A percentile compares a stretch with the other conserved stretches of the same genome.
Conservation (phyloP, 2,329 filamentous ascomycete species). For the Ophiostoma ulmi region DNA sequence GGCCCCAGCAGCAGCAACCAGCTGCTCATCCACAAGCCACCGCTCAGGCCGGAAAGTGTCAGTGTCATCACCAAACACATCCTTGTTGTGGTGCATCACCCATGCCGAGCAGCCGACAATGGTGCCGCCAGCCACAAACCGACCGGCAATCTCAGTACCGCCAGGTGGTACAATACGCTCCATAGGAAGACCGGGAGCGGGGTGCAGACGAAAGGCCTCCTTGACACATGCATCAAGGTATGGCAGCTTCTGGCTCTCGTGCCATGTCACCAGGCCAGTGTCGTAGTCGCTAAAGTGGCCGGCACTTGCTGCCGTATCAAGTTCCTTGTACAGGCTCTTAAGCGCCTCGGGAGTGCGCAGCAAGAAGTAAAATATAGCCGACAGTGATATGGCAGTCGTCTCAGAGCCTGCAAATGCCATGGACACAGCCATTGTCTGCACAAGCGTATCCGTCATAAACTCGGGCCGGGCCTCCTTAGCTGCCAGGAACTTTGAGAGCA, state of each 20-base stretch:
- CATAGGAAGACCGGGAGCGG: constrained; percentile 65
- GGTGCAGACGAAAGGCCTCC: constrained; percentile 71
- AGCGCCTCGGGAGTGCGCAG: constrained; percentile 58
- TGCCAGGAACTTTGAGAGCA: constrained; percentile 67
- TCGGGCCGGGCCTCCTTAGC: constrained; percentile 62
- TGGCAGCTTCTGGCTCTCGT: constrained; percentile 62
- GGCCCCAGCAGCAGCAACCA: constrained; percentile 22
- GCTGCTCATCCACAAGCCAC: constrained; percentile 49
- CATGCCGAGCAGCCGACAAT: constrained; percentile 71
- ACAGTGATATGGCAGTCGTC: constrained; percentile 70
- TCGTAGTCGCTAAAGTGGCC: constrained; percentile 49
- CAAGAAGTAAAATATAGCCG: constrained; percentile 68
- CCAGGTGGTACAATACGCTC: constrained; percentile 65
- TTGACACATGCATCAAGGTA: constrained; percentile 76
- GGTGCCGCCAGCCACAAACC: constrained; percentile 61
- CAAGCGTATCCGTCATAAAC: constrained; percentile 65
- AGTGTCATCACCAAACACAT: constrained; percentile 64
- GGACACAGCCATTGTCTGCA: constrained; percentile 65
- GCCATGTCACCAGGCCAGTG: constrained; percentile 62
- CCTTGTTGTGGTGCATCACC: constrained; percentile 64
- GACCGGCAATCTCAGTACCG: constrained; percentile 59
- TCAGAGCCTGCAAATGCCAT: constrained; percentile 73
- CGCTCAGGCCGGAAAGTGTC: constrained; percentile 64
- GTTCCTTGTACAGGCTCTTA: constrained; percentile 52
- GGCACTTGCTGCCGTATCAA: constrained; percentile 53